A percentile compares a stretch with the other conserved stretches of the same genome.
phyloP scores from a whole-genome alignment of 257 asterid genomes.

The Schizonepeta tenuifolia region DNA sequence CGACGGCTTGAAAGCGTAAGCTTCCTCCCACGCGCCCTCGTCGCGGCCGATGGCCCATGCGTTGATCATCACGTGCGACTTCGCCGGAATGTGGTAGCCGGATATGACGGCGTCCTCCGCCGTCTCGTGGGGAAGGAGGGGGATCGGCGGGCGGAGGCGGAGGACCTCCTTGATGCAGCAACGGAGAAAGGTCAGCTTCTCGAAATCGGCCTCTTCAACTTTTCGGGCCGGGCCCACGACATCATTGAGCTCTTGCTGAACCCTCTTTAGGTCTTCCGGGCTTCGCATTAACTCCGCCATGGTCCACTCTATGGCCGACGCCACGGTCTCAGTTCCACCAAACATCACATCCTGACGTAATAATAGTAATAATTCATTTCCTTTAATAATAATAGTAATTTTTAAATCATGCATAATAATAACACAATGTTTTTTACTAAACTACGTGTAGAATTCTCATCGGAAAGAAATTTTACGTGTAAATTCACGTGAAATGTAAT shows the following conservation, averaged over 20 bases:
- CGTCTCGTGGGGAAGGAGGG: slow-evolving; percentile 91
- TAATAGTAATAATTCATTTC: not conserved
- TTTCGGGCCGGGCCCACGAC: slow-evolving; percentile 71
- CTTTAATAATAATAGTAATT: too few species aligned
- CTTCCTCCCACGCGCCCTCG: slow-evolving; percentile 69
- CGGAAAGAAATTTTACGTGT: too few species aligned
- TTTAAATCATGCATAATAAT: too few species aligned
- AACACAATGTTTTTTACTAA: too few species aligned
- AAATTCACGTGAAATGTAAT: too few species aligned
- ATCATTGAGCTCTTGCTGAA: slow-evolving; percentile 66
- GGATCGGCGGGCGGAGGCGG: slow-evolving; percentile 93
- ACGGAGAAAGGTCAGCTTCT: slow-evolving; percentile 61
- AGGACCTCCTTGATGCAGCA: slow-evolving; percentile 79
- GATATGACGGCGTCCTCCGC: slow-evolving; percentile 55
- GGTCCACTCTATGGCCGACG: slow-evolving; percentile 94
- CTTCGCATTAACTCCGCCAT: slow-evolving; percentile 81
- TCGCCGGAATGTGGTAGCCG: slow-evolving; percentile 73
- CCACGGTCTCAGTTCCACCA: slow-evolving; percentile 93
- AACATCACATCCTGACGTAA: slow-evolving; percentile 79
- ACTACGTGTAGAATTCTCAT: too few species aligned
- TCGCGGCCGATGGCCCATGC: slow-evolving; percentile 91
- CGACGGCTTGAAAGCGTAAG: slow-evolving; percentile 57
- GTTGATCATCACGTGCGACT: slow-evolving; percentile 70
- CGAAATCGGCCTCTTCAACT: slow-evolving; percentile 74
- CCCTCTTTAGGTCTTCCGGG: slow-evolving; percentile 68